Evolutionary conservation across 306 rosid species (phyloP).

Genomic region (Pyrus bretschneideri): DNA sequence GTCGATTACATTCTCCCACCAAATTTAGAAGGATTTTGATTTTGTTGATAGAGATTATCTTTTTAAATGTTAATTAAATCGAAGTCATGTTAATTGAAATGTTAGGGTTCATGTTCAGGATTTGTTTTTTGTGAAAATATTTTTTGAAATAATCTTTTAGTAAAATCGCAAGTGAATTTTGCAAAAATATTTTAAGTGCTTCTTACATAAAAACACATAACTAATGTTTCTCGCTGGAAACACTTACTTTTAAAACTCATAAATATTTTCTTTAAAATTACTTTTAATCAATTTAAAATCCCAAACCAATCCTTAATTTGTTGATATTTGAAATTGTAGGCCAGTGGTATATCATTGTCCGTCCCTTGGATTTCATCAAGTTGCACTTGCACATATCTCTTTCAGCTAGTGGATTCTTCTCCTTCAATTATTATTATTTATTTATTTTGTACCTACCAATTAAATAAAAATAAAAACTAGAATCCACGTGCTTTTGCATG

Average conservation of each 20-base stretch:
- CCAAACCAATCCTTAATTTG: no score
- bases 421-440: not conserved
- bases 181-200: accelerated
- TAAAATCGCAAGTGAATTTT: no score
- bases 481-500: not conserved
- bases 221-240: no score
- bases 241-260: no score
- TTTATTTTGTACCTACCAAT: not conserved
- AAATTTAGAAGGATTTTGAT: not conserved
- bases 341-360: not conserved
- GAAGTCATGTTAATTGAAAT: not conserved
- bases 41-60: not conserved
- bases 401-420: not conserved
- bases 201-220: no score
- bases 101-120: no score
- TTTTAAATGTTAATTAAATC: not conserved
- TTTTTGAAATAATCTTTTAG: no score
- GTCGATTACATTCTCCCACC: not conserved
- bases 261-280: no score
- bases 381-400: not conserved
- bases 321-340: not conserved
- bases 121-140: no score
- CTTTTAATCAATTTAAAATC: no score
- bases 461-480: not conserved
- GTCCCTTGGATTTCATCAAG: not conserved